Conservation (phyloP, 345 rosid species). For the Firmiana major region DNA sequence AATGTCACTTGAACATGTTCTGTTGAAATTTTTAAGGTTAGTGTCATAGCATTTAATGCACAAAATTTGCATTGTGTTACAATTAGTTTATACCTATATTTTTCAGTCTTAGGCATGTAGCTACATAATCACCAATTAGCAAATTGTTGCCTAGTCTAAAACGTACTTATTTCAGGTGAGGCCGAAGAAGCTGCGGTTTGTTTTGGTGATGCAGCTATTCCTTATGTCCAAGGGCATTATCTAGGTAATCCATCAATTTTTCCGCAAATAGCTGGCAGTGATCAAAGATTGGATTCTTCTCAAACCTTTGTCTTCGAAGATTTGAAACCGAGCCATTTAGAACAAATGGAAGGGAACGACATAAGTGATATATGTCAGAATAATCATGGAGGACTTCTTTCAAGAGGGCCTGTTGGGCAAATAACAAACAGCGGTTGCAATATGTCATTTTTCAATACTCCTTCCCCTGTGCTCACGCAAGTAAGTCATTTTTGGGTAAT, state of each 20-base stretch:
- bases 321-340: conserved; percentile 42
- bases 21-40: not conserved
- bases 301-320: conserved; percentile 38
- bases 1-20: not conserved
- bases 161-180: conserved; percentile 45
- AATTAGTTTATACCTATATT: not conserved
- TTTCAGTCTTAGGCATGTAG: not conserved
- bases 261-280: conserved; percentile 29
- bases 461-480: conserved; percentile 73
- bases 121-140: not conserved
- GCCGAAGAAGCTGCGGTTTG: conserved; percentile 70
- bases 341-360: conserved; percentile 46
- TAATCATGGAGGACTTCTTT: conserved; percentile 36
- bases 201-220: conserved; percentile 65
- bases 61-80: not conserved
- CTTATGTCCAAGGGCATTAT: conserved; percentile 55
- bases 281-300: conserved; percentile 32
- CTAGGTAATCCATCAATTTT: conserved; percentile 31
- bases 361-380: conserved; percentile 42
- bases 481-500: conserved; percentile 31
- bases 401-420: conserved; percentile 45
- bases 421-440: conserved; percentile 47
- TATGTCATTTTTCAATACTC: conserved; percentile 59
- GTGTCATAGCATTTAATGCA: not conserved
- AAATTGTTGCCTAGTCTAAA: not conserved